A percentile compares a stretch with the other conserved stretches of the same genome.
Conservation (phyloP, 352 stramenopile species). For the Phytophthora rubi region DNA sequence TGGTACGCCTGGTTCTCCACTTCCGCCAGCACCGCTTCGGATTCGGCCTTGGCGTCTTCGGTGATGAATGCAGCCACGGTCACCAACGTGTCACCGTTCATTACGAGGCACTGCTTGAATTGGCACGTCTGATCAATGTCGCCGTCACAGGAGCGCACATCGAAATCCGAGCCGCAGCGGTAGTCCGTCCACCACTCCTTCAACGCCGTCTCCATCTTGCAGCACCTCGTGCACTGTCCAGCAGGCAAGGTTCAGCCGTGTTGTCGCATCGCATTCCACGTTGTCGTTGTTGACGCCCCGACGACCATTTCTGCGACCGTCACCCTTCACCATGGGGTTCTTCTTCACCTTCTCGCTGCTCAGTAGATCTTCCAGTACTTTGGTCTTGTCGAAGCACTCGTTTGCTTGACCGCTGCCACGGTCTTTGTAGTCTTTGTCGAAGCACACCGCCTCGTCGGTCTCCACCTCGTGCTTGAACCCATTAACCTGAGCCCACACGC, state of each 20-base stretch:
- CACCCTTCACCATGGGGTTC: slow-evolving; percentile 44
- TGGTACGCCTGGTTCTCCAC: slow-evolving; percentile 52
- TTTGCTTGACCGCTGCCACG: slow-evolving; percentile 20
- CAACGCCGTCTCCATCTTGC: slow-evolving; percentile 48
- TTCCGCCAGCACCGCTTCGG: slow-evolving; percentile 45
- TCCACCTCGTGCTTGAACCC: slow-evolving; percentile 41
- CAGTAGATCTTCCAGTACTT: slow-evolving; percentile 38
- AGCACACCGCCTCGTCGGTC: slow-evolving; percentile 38
- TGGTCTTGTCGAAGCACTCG: slow-evolving; percentile 43
- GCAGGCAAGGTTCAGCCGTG: slow-evolving; percentile 37
- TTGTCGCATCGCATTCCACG: slow-evolving; percentile 31
- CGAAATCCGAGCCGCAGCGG: slow-evolving; percentile 59
- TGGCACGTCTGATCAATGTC: slow-evolving; percentile 38
- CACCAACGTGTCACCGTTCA: slow-evolving; percentile 58
- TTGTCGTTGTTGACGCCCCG: not conserved
- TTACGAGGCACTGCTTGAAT: slow-evolving; percentile 63
- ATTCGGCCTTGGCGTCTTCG: slow-evolving; percentile 28
- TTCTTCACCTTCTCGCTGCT: slow-evolving; percentile 18
- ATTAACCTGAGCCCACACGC: slow-evolving; percentile 49
- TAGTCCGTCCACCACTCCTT: slow-evolving; percentile 76
- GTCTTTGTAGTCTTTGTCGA: slow-evolving; percentile 32
- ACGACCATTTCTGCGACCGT: not conserved
- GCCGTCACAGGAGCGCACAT: slow-evolving; percentile 45
- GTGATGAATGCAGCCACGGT: slow-evolving; percentile 43
- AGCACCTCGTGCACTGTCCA: slow-evolving; percentile 56